A percentile compares a stretch with the other conserved stretches of the same genome.
These are phyloP conservation scores for Lumnitzera littorea DNA, from an alignment of 345 rosid genomes.

Conservation along the genomic window DNA sequence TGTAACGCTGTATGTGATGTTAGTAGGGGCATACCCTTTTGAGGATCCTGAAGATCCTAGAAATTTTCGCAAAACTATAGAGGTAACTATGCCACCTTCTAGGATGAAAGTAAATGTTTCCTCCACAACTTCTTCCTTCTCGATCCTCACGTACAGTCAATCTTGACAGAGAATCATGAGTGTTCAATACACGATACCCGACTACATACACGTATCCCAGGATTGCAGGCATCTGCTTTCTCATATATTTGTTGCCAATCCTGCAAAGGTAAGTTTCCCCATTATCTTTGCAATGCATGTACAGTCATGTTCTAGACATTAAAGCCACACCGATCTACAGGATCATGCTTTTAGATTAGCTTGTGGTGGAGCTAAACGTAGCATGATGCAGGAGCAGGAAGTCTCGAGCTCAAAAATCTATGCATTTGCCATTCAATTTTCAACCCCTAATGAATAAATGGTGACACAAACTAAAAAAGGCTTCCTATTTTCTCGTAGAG, in stretches of 20 bases:
- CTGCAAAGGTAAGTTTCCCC: slow-evolving; percentile 35
- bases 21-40: slow-evolving; percentile 70
- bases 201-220: slow-evolving; percentile 54
- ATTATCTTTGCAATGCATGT: not conserved
- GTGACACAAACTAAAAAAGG: not conserved
- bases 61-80: slow-evolving; percentile 63
- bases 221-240: slow-evolving; percentile 59
- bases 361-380: too few relatives aligned
- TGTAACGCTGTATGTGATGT: slow-evolving; percentile 69
- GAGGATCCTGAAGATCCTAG: slow-evolving; percentile 76
- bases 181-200: slow-evolving; percentile 58
- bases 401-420: too few relatives aligned
- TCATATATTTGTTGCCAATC: slow-evolving; percentile 56
- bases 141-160: too few relatives aligned
- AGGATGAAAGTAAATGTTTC: too few relatives aligned
- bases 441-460: too few relatives aligned
- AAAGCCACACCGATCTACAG: too few relatives aligned
- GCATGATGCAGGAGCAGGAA: too few relatives aligned
- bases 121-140: too few relatives aligned
- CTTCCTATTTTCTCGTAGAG: slow-evolving; percentile 26
- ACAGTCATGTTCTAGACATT: too few relatives aligned
- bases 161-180: slow-evolving; percentile 50
- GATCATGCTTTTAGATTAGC: too few relatives aligned
- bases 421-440: not conserved
- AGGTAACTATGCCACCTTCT: slow-evolving; percentile 24